A percentile compares a stretch with the other conserved stretches of the same genome.
These are phyloP conservation scores for Exophiala calicioides DNA, from an alignment of 2,329 filamentous ascomycete species.

Conservation along the genomic window DNA sequence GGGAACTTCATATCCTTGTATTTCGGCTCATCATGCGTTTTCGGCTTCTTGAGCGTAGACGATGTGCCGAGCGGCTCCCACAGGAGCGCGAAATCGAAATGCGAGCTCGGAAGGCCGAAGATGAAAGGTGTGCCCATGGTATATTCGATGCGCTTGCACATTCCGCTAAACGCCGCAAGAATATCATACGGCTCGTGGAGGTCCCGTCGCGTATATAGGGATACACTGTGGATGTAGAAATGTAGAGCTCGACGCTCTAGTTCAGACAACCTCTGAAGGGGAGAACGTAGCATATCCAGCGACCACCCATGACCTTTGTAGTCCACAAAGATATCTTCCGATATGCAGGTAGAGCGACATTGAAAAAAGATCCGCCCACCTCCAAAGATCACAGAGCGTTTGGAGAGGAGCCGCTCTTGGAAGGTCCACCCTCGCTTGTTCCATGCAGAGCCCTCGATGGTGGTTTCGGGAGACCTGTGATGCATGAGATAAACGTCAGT, in stretches of 20 bases:
- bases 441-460: constrained; percentile 14
- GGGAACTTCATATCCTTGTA: constrained; percentile 33
- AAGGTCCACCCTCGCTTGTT: constrained; percentile 32
- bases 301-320: constrained; percentile 1
- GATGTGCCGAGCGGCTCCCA: constrained; percentile 33
- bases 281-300: constrained; percentile 35
- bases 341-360: constrained; percentile 8
- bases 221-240: constrained; percentile 37
- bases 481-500: constrained; percentile 29
- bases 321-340: constrained; percentile 8
- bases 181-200: constrained; percentile 35
- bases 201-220: constrained; percentile 35
- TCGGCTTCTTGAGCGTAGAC: no score
- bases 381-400: constrained; percentile 3
- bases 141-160: constrained; percentile 33
- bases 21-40: constrained; percentile 1
- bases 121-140: constrained; percentile 33
- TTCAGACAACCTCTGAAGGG: constrained; percentile 34
- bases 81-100: constrained; percentile 40
- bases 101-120: constrained; percentile 37
- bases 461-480: constrained; percentile 31
- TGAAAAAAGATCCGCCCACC: constrained; percentile 5
- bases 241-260: constrained; percentile 32
- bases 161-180: constrained; percentile 39
- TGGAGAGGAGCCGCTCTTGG: constrained; percentile 5